Conservation (phyloP, 23 red algal genomes). For the Chondrus crispus region DNA sequence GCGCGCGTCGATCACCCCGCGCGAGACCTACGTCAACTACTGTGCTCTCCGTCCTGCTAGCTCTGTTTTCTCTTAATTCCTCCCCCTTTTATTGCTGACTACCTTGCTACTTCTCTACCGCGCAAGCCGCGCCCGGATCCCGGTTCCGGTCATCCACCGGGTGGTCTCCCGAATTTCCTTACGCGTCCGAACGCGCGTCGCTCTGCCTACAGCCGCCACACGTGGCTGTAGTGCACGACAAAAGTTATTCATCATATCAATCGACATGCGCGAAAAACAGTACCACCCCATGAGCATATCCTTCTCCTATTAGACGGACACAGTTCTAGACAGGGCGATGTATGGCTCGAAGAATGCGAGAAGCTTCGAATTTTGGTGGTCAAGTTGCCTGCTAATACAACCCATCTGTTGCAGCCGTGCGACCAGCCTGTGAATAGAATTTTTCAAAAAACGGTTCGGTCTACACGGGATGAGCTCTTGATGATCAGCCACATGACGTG, state of each 20-base stretch:
- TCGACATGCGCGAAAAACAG: neutral
- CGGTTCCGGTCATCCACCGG: too few species aligned
- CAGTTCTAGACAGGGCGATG: neutral
- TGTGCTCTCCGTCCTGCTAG: too few species aligned
- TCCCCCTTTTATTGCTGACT: too few species aligned
- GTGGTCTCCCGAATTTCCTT: too few species aligned
- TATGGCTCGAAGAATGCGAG: neutral
- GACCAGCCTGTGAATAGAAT: neutral
- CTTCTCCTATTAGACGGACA: neutral
- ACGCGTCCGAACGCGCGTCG: too few species aligned
- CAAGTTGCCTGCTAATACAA: neutral
- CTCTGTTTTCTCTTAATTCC: too few species aligned
- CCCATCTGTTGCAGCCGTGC: slow-evolving; percentile 5
- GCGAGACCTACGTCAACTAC: too few species aligned
- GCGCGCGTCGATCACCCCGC: too few species aligned
- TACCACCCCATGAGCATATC: neutral
- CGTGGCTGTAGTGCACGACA: too few species aligned
- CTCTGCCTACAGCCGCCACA: too few species aligned
- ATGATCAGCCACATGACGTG: neutral
- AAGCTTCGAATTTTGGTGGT: neutral
- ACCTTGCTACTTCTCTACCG: too few species aligned
- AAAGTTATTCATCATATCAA: neutral
- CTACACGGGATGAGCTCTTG: neutral
- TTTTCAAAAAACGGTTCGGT: neutral
- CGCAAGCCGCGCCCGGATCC: too few species aligned